Conservation (phyloP, 108 stramenopile genomes). For the Fistulifera pelliculosa region DNA sequence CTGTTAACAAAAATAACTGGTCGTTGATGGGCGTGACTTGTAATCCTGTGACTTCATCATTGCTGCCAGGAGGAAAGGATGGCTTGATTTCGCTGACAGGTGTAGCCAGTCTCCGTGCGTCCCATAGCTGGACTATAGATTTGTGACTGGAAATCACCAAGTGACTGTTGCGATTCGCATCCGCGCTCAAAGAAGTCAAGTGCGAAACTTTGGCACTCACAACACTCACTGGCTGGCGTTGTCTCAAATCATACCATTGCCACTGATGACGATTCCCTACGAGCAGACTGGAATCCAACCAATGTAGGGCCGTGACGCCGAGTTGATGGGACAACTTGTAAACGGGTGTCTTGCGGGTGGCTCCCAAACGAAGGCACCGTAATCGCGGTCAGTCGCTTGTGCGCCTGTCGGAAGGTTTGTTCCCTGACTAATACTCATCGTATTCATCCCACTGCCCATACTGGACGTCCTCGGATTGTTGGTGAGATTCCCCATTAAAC, state of each 20-base stretch:
- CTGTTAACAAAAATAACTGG: neutral
- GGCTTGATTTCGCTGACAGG: slow-evolving; percentile 54
- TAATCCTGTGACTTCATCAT: neutral
- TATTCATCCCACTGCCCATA: neutral
- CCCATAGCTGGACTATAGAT: slow-evolving; percentile 68
- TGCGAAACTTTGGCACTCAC: slow-evolving; percentile 30
- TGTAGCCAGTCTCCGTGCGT: slow-evolving; percentile 53
- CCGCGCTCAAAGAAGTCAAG: slow-evolving; percentile 28
- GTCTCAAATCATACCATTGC: slow-evolving; percentile 60
- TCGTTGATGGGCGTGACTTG: neutral
- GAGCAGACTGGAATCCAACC: slow-evolving; percentile 51
- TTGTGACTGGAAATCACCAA: slow-evolving; percentile 33
- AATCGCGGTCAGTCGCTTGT: slow-evolving; percentile 54
- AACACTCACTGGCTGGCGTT: slow-evolving; percentile 11
- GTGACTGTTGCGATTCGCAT: too few relatives aligned
- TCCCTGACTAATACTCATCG: neutral
- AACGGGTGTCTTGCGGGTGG: slow-evolving; percentile 18
- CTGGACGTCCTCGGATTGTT: slow-evolving; percentile 6
- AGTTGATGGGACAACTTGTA: slow-evolving; percentile 46
- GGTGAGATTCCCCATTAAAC: slow-evolving; percentile 27
- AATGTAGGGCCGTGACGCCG: slow-evolving; percentile 58
- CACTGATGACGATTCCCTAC: slow-evolving; percentile 49
- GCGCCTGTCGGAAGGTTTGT: neutral
- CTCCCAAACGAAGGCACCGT: slow-evolving; percentile 65
- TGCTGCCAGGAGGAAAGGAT: neutral